Evolutionary conservation across 2,329 filamentous ascomycete species (phyloP), one percentile per base, ranked within the genome.

Genomic region (Trichoderma brevicompactum): DNA sequence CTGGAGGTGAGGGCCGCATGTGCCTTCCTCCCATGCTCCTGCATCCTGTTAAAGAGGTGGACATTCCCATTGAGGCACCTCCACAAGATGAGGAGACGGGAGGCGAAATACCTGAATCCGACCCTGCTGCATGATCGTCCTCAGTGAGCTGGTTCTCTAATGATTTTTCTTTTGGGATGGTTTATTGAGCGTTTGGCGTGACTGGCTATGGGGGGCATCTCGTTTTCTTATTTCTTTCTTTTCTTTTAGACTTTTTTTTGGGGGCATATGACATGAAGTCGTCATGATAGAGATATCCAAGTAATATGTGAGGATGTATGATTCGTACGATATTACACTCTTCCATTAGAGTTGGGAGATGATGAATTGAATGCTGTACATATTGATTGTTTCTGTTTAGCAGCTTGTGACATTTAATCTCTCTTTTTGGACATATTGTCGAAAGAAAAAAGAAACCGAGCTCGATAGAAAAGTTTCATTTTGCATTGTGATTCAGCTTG

Each of bases 21-120:
- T 97, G 94, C 78, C 79, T 97, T 46, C 92, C 93, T 7, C 92
- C 91, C 0, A 94, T 97, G 89, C 79, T 97, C 68, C 78, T 97
- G 69, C 94, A 97, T 82, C 94, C 94, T 0, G 85, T 97, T 61
- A 97, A 97, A 81, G 85, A 87, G 61, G 84, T 94, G 5, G 86
- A 89, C 65, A 72, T 89, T 58, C 85, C 87, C 7, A 86, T 90
- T 2, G 89, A 85, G 75, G 83, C 83, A 32, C 80, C 83, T 48
- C 78, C 83, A 1, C 77, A 79, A 5, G 80, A 80, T 65, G 82
- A 81, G 4, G 79, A 80, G 2, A 79, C 80, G 50, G 80, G 79
- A 7, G 75, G 53, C 9, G 66, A 70, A 38, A 67, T 71, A 34
- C 68, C 72, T 1, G 73, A 73, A 53, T 81, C 87, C 75, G 81